Percentiles rank a stretch among this genome's conserved stretches.
These are phyloP conservation scores for Pulveroboletus sp. DNA, from an alignment of 768 basidiomycete genomes.

Conservation along the genomic window DNA sequence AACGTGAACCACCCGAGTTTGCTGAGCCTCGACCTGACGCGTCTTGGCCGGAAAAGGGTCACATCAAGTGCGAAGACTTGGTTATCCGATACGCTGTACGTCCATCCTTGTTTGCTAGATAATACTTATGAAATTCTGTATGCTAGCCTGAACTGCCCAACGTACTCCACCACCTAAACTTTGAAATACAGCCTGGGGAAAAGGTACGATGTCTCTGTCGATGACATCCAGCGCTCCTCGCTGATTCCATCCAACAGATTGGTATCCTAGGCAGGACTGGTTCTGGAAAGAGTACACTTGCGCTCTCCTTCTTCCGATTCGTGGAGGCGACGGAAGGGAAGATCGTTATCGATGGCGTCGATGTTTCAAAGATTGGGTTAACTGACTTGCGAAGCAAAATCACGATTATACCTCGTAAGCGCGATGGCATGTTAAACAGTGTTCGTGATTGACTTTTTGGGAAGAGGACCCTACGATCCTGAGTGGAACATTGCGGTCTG, in stretches of 20 bases:
- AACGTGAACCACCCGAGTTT: conserved; percentile 78
- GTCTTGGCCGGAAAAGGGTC: conserved; percentile 74
- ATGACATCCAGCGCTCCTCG: not conserved
- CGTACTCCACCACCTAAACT: conserved; percentile 78
- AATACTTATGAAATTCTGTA: not conserved
- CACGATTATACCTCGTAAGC: conserved; percentile 73
- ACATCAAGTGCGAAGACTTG: conserved; percentile 69
- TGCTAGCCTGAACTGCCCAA: conserved; percentile 81
- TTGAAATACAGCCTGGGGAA: conserved; percentile 69
- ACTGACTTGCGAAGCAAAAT: conserved; percentile 76
- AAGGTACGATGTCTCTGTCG: conserved; percentile 45
- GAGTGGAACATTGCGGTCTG: conserved; percentile 77
- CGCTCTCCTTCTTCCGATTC: conserved; percentile 84
- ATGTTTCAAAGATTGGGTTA: conserved; percentile 77
- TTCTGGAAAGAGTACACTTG: conserved; percentile 79
- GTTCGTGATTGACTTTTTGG: not conserved
- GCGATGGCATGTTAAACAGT: not conserved
- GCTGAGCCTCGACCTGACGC: conserved; percentile 80
- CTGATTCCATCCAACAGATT: conserved; percentile 37
- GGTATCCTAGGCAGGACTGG: conserved; percentile 71
- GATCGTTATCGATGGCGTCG: conserved; percentile 74
- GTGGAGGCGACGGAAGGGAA: conserved; percentile 81
- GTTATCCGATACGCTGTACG: conserved; percentile 77
- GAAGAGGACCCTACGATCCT: conserved; percentile 88
- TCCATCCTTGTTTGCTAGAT: conserved; percentile 3